These are phyloP conservation scores for Rhynchosporium graminicola DNA, from an alignment of 2,329 filamentous ascomycete species.

Conservation along the genomic window DNA sequence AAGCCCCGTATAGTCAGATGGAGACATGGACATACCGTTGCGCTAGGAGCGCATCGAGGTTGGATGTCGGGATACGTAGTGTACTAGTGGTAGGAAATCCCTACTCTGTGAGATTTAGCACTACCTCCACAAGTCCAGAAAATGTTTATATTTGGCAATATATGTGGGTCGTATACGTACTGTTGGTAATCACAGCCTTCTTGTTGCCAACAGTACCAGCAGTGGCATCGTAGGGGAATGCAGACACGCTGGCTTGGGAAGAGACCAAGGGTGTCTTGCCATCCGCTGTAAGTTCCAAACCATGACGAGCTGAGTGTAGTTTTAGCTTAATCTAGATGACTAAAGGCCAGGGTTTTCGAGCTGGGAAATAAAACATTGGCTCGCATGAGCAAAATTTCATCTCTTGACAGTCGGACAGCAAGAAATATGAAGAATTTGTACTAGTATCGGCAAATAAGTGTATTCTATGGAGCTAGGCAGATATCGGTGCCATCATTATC, in stretches of 20 bases:
- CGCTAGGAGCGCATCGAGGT: slow-evolving; percentile 4
- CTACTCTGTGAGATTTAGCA: background rate
- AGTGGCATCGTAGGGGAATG: slow-evolving; percentile 22
- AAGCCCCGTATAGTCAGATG: too few relatives aligned
- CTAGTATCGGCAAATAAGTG: slow-evolving; percentile 15
- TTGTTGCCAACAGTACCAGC: slow-evolving; percentile 16
- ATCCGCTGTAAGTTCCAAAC: slow-evolving; percentile 23
- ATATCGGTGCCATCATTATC: slow-evolving; percentile 21
- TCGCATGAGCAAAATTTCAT: too few relatives aligned
- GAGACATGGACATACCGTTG: background rate
- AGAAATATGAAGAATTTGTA: slow-evolving; percentile 3
- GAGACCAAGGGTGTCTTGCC: slow-evolving; percentile 25
- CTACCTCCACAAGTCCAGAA: too few relatives aligned
- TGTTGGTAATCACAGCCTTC: slow-evolving; percentile 20
- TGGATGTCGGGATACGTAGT: slow-evolving; percentile 7
- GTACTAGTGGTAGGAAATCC: slow-evolving; percentile 22
- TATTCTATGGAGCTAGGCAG: slow-evolving; percentile 16
- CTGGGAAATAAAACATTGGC: background rate
- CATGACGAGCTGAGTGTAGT: slow-evolving; percentile 21
- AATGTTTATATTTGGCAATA: too few relatives aligned
- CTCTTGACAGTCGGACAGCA: background rate
- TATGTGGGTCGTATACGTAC: too few relatives aligned
- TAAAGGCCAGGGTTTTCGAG: background rate
- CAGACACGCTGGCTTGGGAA: slow-evolving; percentile 16
- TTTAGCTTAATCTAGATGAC: background rate